A percentile compares a stretch with the other conserved stretches of the same genome.
These are phyloP conservation scores for Microstroma glucosiphilum DNA, from an alignment of 1,284 basidiomycete species.

Conservation along the genomic window DNA sequence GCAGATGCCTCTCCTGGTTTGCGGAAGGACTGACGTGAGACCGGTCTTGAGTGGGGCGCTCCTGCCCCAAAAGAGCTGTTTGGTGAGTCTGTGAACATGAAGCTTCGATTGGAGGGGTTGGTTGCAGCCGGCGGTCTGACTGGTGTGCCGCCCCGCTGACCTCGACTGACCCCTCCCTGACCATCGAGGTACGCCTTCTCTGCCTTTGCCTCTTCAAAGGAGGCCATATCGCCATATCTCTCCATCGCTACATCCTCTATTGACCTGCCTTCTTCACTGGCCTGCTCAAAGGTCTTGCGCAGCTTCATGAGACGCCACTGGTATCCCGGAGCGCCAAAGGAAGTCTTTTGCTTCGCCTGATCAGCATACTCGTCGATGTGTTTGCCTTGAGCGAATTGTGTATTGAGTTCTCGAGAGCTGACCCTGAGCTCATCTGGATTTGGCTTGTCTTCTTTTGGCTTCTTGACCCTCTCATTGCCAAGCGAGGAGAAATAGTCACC, in stretches of 20 bases:
- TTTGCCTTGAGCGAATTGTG: slow-evolving; percentile 63
- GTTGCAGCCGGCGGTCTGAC: slow-evolving; percentile 19
- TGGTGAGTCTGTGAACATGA: slow-evolving; percentile 17
- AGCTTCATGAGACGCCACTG: slow-evolving; percentile 98
- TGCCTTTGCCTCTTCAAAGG: slow-evolving; percentile 79
- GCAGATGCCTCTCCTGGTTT: slow-evolving; percentile 29
- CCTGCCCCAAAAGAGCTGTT: not conserved
- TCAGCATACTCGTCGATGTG: slow-evolving; percentile 57
- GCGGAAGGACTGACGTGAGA: slow-evolving; percentile 26
- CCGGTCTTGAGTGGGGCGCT: slow-evolving; percentile 18
- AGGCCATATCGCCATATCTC: slow-evolving; percentile 57
- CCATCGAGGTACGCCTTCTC: slow-evolving; percentile 80
- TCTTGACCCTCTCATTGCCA: slow-evolving; percentile 62
- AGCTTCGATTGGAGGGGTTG: slow-evolving; percentile 39
- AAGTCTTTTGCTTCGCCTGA: not conserved
- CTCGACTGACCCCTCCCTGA: slow-evolving; percentile 52
- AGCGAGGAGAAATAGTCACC: slow-evolving; percentile 65
- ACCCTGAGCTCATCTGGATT: slow-evolving; percentile 61
- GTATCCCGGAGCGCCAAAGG: slow-evolving; percentile 64
- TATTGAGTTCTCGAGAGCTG: slow-evolving; percentile 68
- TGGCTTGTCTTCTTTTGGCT: slow-evolving; percentile 57
- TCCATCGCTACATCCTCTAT: slow-evolving; percentile 81
- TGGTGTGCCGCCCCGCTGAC: slow-evolving; percentile 33
- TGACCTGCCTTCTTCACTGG: slow-evolving; percentile 67
- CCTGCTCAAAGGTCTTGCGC: slow-evolving; percentile 77